phyloP scores from a whole-genome alignment of 1,284 basidiomycete genomes.

The Macrocystidia cucumis region DNA sequence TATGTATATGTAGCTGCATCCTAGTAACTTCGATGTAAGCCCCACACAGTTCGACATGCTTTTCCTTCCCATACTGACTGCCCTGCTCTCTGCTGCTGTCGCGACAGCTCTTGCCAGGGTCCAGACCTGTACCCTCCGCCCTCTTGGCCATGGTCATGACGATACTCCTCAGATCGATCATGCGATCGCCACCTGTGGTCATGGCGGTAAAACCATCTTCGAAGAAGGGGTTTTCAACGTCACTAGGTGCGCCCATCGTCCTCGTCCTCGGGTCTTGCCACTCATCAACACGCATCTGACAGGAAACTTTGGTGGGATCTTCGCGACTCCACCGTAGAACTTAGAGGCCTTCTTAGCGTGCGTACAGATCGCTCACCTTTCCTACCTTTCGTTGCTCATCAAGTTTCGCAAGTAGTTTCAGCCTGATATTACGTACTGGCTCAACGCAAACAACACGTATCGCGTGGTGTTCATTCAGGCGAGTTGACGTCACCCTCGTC shows the following conservation, averaged over 20 bases:
- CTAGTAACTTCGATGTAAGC: no score
- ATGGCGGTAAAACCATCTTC: constrained; percentile 39
- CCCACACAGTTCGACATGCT: no score
- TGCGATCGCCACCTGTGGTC: constrained; percentile 48
- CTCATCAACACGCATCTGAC: neutral
- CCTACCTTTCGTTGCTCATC: neutral
- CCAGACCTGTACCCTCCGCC: constrained; percentile 18
- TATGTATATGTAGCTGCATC: no score
- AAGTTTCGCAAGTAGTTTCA: constrained; percentile 31
- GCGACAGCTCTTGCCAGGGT: no score
- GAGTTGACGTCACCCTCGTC: constrained; percentile 6
- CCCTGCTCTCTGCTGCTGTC: no score
- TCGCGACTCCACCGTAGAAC: constrained; percentile 38
- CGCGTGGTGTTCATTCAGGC: constrained; percentile 57
- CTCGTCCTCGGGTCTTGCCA: neutral
- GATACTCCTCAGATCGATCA: constrained; percentile 30
- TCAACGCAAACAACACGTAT: constrained; percentile 47
- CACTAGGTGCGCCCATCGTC: constrained; percentile 28
- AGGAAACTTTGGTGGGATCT: constrained; percentile 61
- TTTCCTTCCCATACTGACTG: no score
- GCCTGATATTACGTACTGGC: constrained; percentile 55
- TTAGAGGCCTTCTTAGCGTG: constrained; percentile 49
- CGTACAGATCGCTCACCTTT: constrained; percentile 9
- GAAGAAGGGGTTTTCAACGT: constrained; percentile 41
- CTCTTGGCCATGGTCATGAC: constrained; percentile 21